phyloP scores from a whole-genome alignment of 139 green algal genomes.

The Closterium sp. region DNA sequence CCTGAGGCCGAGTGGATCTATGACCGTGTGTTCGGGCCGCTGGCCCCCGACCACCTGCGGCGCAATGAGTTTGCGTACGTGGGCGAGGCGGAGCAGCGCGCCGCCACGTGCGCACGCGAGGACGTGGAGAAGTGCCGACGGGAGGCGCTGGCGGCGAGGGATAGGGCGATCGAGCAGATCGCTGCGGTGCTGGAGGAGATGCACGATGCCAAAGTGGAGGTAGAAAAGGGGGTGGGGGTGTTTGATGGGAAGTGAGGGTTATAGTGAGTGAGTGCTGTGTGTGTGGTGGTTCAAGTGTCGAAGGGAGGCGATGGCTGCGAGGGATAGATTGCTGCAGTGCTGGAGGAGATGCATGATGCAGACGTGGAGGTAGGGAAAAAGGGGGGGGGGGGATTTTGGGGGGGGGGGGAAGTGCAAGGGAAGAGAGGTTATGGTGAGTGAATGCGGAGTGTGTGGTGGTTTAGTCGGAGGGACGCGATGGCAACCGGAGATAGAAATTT shows the following conservation, averaged over 20 bases:
- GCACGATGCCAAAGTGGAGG: slow-evolving; percentile 61
- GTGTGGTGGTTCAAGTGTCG: too few species aligned
- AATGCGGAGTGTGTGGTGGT: not conserved
- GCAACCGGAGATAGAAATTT: too few species aligned
- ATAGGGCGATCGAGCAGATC: slow-evolving; percentile 49
- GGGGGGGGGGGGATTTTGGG: not conserved
- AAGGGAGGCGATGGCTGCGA: too few species aligned
- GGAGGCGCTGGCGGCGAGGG: slow-evolving; percentile 62
- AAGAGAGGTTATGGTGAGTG: not conserved
- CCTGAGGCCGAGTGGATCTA: slow-evolving; percentile 69
- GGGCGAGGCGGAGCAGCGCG: not conserved
- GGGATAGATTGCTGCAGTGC: slow-evolving; percentile 12
- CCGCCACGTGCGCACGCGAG: not conserved
- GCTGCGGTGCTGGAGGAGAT: slow-evolving; percentile 48
- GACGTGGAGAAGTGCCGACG: slow-evolving; percentile 24
- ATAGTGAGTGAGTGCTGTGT: too few species aligned
- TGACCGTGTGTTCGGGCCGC: slow-evolving; percentile 26
- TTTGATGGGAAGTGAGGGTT: too few species aligned
- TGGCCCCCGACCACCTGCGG: not conserved
- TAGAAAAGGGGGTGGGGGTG: slow-evolving; percentile 41
- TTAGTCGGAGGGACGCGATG: too few species aligned
- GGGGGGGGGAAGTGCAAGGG: not conserved
- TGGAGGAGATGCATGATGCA: not conserved
- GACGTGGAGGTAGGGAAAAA: not conserved
- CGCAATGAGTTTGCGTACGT: not conserved